phyloP scores from a whole-genome alignment of 1,284 basidiomycete species.

The Ustilago loliicola region DNA sequence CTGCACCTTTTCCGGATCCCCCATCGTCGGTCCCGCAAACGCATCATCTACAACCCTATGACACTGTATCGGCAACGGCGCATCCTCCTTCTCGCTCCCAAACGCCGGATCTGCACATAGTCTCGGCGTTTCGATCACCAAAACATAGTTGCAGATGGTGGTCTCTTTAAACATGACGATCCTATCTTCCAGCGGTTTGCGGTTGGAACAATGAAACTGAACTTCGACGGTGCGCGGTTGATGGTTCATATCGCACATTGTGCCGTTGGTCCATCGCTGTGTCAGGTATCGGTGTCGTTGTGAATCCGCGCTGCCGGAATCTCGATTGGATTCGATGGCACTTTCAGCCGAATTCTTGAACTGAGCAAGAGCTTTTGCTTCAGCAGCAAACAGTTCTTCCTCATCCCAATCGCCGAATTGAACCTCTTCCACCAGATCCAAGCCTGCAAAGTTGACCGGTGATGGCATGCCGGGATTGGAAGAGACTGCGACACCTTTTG shows the following conservation, averaged over 20 bases:
- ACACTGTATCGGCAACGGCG: slow-evolving; percentile 34
- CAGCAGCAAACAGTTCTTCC: slow-evolving; percentile 47
- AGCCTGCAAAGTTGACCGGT: slow-evolving; percentile 31
- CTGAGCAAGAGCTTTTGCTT: slow-evolving; percentile 29
- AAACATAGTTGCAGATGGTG: slow-evolving; percentile 65
- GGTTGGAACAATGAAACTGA: slow-evolving; percentile 58
- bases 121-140: slow-evolving; percentile 53
- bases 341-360: slow-evolving; percentile 8
- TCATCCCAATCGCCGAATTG: slow-evolving; percentile 60
- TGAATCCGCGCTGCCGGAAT: slow-evolving; percentile 9
- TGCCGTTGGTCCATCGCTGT: slow-evolving; percentile 63
- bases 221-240: slow-evolving; percentile 61
- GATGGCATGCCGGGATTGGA: slow-evolving; percentile 20
- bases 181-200: slow-evolving; percentile 44
- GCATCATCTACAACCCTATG: slow-evolving; percentile 42
- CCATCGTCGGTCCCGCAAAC: slow-evolving; percentile 31
- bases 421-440: slow-evolving; percentile 63
- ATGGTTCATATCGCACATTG: slow-evolving; percentile 60
- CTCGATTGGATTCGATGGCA: slow-evolving; percentile 1
- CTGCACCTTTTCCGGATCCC: slow-evolving; percentile 23
- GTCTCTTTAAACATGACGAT: slow-evolving; percentile 66
- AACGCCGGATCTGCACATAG: slow-evolving; percentile 51
- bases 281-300: slow-evolving; percentile 55
- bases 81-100: slow-evolving; percentile 48
- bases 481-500: slow-evolving; percentile 15